phyloP scores from a whole-genome alignment of 257 asterid genomes.

The Plantago ovata region DNA sequence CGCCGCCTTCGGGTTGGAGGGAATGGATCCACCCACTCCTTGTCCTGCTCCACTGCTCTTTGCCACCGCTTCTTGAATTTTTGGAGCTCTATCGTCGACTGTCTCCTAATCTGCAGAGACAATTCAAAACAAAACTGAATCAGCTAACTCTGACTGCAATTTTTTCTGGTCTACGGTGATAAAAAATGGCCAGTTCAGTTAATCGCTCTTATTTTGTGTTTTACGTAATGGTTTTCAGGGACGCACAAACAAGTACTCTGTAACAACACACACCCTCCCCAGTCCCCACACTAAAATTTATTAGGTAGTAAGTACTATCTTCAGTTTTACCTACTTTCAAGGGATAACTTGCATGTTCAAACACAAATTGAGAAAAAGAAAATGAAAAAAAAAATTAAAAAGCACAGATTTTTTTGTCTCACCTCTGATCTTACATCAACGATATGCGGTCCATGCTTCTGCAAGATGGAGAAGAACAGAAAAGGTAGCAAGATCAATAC shows the following conservation, averaged over 20 bases:
- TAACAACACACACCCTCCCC: too few species aligned
- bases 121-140: slow-evolving; percentile 4
- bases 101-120: slow-evolving; percentile 59
- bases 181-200: neutral
- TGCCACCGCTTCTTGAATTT: slow-evolving; percentile 82
- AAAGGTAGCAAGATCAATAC: slow-evolving; percentile 3
- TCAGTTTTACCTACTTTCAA: neutral
- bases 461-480: slow-evolving; percentile 12
- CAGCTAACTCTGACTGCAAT: neutral
- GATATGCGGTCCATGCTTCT: slow-evolving; percentile 35
- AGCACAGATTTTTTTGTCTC: slow-evolving; percentile 21
- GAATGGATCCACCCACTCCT: slow-evolving; percentile 74
- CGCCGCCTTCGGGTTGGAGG: slow-evolving; percentile 22
- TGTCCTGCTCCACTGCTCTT: slow-evolving; percentile 58
- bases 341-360: neutral
- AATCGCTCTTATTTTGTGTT: too few species aligned
- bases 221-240: too few species aligned
- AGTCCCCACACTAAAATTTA: too few species aligned
- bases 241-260: too few species aligned
- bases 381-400: neutral
- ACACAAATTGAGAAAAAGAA: neutral
- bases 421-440: slow-evolving; percentile 81
- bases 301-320: too few species aligned
- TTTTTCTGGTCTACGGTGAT: neutral
- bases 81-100: slow-evolving; percentile 62